Conservation (phyloP, 1,139 yeast species). For the Geotrichum aggregatum region DNA sequence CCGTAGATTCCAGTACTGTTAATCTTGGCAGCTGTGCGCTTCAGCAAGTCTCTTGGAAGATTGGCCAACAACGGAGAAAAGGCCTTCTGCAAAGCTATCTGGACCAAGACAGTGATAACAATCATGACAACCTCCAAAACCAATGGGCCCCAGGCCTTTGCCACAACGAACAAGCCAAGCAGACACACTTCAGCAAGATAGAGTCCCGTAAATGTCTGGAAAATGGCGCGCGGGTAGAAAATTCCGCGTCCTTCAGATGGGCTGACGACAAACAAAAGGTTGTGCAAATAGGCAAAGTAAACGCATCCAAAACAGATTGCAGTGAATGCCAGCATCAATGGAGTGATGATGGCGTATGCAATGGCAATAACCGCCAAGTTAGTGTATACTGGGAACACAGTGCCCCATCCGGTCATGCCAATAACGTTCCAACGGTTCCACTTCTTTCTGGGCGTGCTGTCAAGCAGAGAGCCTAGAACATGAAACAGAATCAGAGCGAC, state of each 20-base stretch:
- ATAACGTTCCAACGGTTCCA: slow-evolving; percentile 67
- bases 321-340: slow-evolving; percentile 67
- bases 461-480: slow-evolving; percentile 64
- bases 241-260: slow-evolving; percentile 77
- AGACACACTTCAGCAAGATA: slow-evolving; percentile 83
- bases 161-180: slow-evolving; percentile 79
- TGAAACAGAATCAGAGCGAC: slow-evolving; percentile 67
- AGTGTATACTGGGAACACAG: slow-evolving; percentile 78
- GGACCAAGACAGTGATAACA: slow-evolving; percentile 61
- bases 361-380: slow-evolving; percentile 75
- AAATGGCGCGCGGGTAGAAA: slow-evolving; percentile 81
- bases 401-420: slow-evolving; percentile 76
- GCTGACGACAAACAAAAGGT: slow-evolving; percentile 64
- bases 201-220: slow-evolving; percentile 82
- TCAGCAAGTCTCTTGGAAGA: slow-evolving; percentile 53
- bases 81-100: slow-evolving; percentile 56
- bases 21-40: slow-evolving; percentile 17
- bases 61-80: slow-evolving; percentile 61
- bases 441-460: slow-evolving; percentile 81
- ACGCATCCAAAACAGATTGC: slow-evolving; percentile 63
- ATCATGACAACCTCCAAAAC: slow-evolving; percentile 66
- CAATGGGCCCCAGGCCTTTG: slow-evolving; percentile 94
- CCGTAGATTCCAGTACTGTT: slow-evolving; percentile 9
- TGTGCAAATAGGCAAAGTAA: slow-evolving; percentile 76
- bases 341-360: slow-evolving; percentile 79